phyloP scores from a whole-genome alignment of 2,329 filamentous ascomycete genomes.

The Colletotrichum orchidophilum region DNA sequence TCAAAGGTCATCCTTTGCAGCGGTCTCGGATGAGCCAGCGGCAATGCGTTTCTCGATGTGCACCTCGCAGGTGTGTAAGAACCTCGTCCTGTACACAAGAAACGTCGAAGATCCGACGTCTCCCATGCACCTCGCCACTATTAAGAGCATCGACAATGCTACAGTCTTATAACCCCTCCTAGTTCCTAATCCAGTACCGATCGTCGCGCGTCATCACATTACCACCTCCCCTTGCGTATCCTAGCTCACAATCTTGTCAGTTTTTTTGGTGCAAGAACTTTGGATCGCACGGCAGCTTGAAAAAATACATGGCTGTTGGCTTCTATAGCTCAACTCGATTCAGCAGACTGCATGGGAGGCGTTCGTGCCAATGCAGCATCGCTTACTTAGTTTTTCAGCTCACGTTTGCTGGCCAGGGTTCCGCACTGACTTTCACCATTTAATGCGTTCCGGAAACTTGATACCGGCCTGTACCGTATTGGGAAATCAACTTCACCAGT shows the following conservation, averaged over 20 bases:
- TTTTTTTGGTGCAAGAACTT: background rate
- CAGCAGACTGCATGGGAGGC: background rate
- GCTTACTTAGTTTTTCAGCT: background rate
- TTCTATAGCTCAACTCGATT: background rate
- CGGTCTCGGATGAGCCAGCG: background rate
- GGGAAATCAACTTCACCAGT: background rate
- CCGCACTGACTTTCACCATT: background rate
- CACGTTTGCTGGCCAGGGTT: background rate
- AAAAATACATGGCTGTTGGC: background rate
- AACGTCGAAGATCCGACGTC: background rate
- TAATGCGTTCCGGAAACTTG: background rate
- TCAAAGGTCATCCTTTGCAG: background rate
- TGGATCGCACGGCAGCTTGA: background rate
- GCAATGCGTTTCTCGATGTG: background rate
- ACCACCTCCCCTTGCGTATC: background rate
- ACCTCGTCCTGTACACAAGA: background rate
- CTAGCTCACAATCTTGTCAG: background rate
- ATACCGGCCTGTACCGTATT: background rate
- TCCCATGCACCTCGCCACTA: background rate
- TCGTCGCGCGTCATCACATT: background rate
- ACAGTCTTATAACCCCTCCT: background rate
- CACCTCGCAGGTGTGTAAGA: background rate
- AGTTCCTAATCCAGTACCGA: background rate
- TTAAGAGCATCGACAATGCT: background rate
- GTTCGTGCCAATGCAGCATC: too few relatives aligned